phyloP scores from a whole-genome alignment of 495 filamentous ascomycete genomes.

The Lichenothelia convexa region DNA sequence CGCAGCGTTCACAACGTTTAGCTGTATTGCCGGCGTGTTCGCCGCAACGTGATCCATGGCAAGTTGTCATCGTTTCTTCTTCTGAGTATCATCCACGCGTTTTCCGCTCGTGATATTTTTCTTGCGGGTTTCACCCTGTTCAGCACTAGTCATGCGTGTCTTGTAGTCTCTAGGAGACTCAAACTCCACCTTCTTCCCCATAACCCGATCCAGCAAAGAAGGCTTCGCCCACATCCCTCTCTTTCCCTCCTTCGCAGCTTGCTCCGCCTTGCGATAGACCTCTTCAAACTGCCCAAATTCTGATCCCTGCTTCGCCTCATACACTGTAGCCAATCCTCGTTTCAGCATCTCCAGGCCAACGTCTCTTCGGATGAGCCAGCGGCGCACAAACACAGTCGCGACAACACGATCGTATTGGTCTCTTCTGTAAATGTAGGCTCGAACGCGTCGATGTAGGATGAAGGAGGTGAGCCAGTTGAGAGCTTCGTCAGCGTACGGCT shows the following conservation, averaged over 20 bases:
- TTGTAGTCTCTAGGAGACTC: slow-evolving; percentile 85
- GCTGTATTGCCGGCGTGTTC: too few relatives aligned
- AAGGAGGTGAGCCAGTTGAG: slow-evolving; percentile 56
- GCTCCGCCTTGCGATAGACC: slow-evolving; percentile 55
- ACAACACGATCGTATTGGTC: slow-evolving; percentile 92
- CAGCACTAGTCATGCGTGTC: slow-evolving; percentile 36
- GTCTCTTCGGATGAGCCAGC: slow-evolving; percentile 42
- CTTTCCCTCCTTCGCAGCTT: slow-evolving; percentile 43
- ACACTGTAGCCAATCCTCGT: slow-evolving; percentile 68
- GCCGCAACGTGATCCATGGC: too few relatives aligned
- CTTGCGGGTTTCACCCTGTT: too few relatives aligned
- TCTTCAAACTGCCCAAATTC: slow-evolving; percentile 62
- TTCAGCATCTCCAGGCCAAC: slow-evolving; percentile 81
- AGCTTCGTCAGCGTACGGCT: slow-evolving; percentile 68
- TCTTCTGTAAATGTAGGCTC: slow-evolving; percentile 57
- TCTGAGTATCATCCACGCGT: too few relatives aligned
- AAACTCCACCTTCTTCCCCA: slow-evolving; percentile 28
- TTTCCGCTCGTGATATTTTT: too few relatives aligned
- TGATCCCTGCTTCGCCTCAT: slow-evolving; percentile 71
- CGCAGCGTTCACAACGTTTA: too few relatives aligned
- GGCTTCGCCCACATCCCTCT: slow-evolving; percentile 56
- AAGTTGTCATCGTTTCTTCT: too few relatives aligned
- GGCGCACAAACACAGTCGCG: slow-evolving; percentile 60
- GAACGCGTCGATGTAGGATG: slow-evolving; percentile 53
- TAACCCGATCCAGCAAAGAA: slow-evolving; percentile 8